Percentiles rank a stretch among this genome's conserved stretches.
phyloP scores from a whole-genome alignment of 2,329 filamentous ascomycete species.

The Nigrograna mackinnonii region DNA sequence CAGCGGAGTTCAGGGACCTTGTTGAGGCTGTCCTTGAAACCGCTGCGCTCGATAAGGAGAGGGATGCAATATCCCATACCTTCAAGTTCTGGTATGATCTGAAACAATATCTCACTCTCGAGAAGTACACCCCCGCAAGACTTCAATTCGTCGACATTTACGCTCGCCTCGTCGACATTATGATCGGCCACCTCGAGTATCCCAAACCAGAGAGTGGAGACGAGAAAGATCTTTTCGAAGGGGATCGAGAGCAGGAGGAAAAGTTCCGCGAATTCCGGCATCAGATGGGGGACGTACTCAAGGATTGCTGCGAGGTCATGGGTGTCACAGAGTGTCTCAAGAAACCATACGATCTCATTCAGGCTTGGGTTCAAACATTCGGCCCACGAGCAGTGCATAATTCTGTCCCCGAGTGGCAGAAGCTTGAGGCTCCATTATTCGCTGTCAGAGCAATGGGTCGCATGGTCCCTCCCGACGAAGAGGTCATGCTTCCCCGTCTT shows the following conservation, averaged over 20 bases:
- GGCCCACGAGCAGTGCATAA: slow-evolving; percentile 73
- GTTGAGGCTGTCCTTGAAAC: slow-evolving; percentile 94
- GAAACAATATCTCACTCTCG: slow-evolving; percentile 92
- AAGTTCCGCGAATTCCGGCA: slow-evolving; percentile 97
- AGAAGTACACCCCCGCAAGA: slow-evolving; percentile 83
- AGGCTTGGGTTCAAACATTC: slow-evolving; percentile 84
- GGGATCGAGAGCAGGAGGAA: slow-evolving; percentile 93
- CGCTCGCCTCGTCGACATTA: slow-evolving; percentile 86
- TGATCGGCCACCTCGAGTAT: slow-evolving; percentile 88
- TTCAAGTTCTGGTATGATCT: slow-evolving; percentile 99
- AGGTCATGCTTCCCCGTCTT: slow-evolving; percentile 82
- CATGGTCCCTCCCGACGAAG: slow-evolving; percentile 91
- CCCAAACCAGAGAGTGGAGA: slow-evolving; percentile 74
- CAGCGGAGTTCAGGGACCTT: slow-evolving; percentile 77
- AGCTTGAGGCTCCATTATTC: slow-evolving; percentile 92
- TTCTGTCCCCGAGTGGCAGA: slow-evolving; percentile 91
- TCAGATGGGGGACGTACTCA: slow-evolving; percentile 95
- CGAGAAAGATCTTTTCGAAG: slow-evolving; percentile 87
- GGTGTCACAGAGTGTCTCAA: slow-evolving; percentile 87
- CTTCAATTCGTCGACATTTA: slow-evolving; percentile 79
- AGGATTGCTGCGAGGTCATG: slow-evolving; percentile 96
- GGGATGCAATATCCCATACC: slow-evolving; percentile 89
- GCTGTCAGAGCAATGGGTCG: slow-evolving; percentile 94
- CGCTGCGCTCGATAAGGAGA: slow-evolving; percentile 81
- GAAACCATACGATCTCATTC: slow-evolving; percentile 85